Conservation (phyloP, 2,329 filamentous ascomycete species). For the Ophiocordyceps camponoti-rufipedis region DNA sequence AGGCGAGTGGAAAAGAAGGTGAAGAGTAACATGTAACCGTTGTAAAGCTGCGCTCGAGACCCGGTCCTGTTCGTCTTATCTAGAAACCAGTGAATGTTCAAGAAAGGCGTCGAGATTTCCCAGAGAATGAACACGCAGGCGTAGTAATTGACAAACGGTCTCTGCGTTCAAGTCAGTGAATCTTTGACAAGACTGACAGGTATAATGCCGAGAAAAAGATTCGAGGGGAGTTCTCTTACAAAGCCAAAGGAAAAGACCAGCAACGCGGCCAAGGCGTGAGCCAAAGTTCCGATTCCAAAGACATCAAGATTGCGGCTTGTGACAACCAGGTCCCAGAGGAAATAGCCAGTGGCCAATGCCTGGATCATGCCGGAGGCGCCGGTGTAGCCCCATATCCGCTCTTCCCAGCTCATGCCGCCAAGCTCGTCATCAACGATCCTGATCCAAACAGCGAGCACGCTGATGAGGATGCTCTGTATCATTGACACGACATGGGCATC, state of each 20-base stretch:
- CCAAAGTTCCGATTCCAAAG: slow-evolving; percentile 60
- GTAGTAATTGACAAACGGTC: slow-evolving; percentile 75
- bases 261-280: slow-evolving; percentile 58
- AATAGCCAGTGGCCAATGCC: slow-evolving; percentile 63
- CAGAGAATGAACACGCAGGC: slow-evolving; percentile 67
- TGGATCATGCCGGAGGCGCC: slow-evolving; percentile 55
- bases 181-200: not conserved
- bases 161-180: slow-evolving; percentile 24
- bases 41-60: slow-evolving; percentile 54
- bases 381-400: slow-evolving; percentile 62
- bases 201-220: too few relatives aligned
- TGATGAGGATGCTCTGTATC: slow-evolving; percentile 58
- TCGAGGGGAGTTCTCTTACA: slow-evolving; percentile 31
- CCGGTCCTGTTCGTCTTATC: slow-evolving; percentile 74
- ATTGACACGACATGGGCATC: slow-evolving; percentile 76
- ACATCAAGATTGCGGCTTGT: slow-evolving; percentile 49
- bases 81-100: slow-evolving; percentile 86
- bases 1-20: slow-evolving; percentile 66
- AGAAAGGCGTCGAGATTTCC: slow-evolving; percentile 69
- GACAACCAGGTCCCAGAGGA: slow-evolving; percentile 64
- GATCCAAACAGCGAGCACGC: slow-evolving; percentile 53
- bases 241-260: slow-evolving; percentile 63
- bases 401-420: slow-evolving; percentile 43
- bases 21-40: slow-evolving; percentile 52
- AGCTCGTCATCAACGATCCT: slow-evolving; percentile 53